Base-by-base conservation (phyloP, 2,329 filamentous ascomycete species). In the Pezizomycotina sp. region DNA sequence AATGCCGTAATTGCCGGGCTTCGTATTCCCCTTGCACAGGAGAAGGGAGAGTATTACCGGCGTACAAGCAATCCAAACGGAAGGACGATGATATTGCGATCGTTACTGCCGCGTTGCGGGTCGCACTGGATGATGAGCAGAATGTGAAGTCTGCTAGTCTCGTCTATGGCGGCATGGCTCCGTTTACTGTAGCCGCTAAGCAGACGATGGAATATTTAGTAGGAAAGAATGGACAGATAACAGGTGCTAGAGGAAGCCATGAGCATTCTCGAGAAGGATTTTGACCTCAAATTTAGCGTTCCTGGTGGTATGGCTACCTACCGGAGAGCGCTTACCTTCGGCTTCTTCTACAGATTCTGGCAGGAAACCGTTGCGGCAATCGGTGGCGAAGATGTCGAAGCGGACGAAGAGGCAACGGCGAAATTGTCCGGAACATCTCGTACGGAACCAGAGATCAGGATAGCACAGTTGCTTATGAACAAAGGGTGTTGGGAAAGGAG, bases 11-110 rank as follows among this genome's bases (percentile, higher is more conserved):
- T 98, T 42, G 74, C 82, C 1, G 76, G 76, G 26, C 75, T 98
- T 45, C 71, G 77, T n/a, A 81, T 98, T 27, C 89, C 89, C 0
- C 61, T 79, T 2, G 77, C 79, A 0, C 65, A 65, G 2, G 66
- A 73, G 34, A 77, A 76, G 50, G 76, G 79, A 3, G 89, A 95
- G 54, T 82, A 75, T 53, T 77, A 92, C 55, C 70, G 27, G 76
- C 86, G 1, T 95, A 93, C 59, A 98, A 98, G 59, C 86, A 95
- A 56, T 74, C 89, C 1, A 98, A 98, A 63, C 65, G 89, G 48
- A 95, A 95, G 55, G 89, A 98, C 51, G 89, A 98, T 51, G 89
- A 98, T 54, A 95, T 98, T 54, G 89, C 89, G 2, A 95, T 98
- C 50, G 89, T 95, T 15, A 95, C 91, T 31, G 74, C 78, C 18